A percentile compares a stretch with the other conserved stretches of the same genome.
Conservation (phyloP, 1,284 basidiomycete species). For the Melampsora americana region DNA sequence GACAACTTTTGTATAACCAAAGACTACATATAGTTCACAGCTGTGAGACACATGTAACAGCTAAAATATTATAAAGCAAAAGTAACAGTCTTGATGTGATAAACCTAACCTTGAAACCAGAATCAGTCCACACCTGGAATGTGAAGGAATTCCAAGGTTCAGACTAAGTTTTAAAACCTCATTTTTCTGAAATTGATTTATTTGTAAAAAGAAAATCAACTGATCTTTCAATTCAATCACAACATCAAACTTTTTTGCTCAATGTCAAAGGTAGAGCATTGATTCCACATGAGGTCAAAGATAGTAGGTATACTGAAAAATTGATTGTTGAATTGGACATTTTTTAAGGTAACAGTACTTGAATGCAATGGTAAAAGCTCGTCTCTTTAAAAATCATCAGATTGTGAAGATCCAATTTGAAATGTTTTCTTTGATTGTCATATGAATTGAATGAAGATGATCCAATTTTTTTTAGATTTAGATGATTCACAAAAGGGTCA, state of each 20-base stretch:
- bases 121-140: too few species aligned
- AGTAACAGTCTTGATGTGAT: too few species aligned
- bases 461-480: slow-evolving; percentile 21
- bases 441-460: slow-evolving; percentile 7
- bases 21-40: too few species aligned
- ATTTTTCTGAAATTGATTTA: slow-evolving; percentile 23
- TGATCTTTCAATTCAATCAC: slow-evolving; percentile 2
- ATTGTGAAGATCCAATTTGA: background rate
- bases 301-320: slow-evolving; percentile 33
- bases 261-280: slow-evolving; percentile 1
- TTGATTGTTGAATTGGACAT: slow-evolving; percentile 18
- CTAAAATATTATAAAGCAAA: too few species aligned
- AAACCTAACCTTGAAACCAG: too few species aligned
- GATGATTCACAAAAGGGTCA: slow-evolving; percentile 23
- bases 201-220: slow-evolving; percentile 25
- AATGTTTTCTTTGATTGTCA: background rate
- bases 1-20: too few species aligned
- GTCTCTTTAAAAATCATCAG: background rate
- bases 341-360: slow-evolving; percentile 28
- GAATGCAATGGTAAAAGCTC: background rate
- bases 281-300: slow-evolving; percentile 31
- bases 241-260: slow-evolving; percentile 22
- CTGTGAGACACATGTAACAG: too few species aligned
- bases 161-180: slow-evolving; percentile 11
- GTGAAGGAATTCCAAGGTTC: too few species aligned